phyloP scores from a whole-genome alignment of 2,329 filamentous ascomycete species.

The Coniochaeta ligniaria region DNA sequence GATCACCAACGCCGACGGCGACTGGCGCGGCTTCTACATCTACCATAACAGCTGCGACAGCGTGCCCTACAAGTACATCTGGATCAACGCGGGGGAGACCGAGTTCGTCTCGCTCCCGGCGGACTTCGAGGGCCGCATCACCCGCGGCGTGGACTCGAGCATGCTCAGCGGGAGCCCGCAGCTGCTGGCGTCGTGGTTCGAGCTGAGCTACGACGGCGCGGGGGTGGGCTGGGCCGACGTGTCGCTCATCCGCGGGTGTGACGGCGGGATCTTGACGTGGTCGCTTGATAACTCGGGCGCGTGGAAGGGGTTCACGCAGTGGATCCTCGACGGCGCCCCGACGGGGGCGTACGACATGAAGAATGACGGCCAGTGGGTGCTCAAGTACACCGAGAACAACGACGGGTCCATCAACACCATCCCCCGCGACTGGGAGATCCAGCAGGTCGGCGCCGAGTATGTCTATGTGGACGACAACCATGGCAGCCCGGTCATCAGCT shows the following conservation, averaged over 20 bases:
- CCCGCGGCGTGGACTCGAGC: no score
- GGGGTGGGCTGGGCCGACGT: constrained; percentile 17
- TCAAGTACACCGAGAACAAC: constrained; percentile 12
- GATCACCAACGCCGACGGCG: constrained; percentile 12
- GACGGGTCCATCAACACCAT: no score
- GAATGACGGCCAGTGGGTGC: constrained; percentile 13
- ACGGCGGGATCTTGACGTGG: constrained; percentile 15
- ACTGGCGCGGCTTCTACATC: constrained; percentile 13
- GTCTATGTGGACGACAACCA: no score
- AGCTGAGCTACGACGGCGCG: constrained; percentile 10
- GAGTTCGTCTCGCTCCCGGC: constrained; percentile 17
- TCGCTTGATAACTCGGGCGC: constrained; percentile 13
- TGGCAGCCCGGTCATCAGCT: no score
- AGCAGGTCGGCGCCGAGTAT: no score
- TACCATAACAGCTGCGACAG: constrained; percentile 20
- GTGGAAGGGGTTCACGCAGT: constrained; percentile 17
- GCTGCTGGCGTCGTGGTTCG: neutral
- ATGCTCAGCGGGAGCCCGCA: no score
- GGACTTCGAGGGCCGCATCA: no score
- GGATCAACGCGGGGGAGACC: constrained; percentile 13
- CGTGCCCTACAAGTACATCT: constrained; percentile 19
- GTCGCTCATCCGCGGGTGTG: constrained; percentile 20
- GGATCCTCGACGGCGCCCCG: constrained; percentile 15
- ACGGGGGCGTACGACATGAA: constrained; percentile 10
- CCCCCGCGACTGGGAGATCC: no score